Percentiles rank a stretch among this genome's conserved stretches.
phyloP scores from a whole-genome alignment of 352 stramenopile genomes.

The Phytopythium delawarense region DNA sequence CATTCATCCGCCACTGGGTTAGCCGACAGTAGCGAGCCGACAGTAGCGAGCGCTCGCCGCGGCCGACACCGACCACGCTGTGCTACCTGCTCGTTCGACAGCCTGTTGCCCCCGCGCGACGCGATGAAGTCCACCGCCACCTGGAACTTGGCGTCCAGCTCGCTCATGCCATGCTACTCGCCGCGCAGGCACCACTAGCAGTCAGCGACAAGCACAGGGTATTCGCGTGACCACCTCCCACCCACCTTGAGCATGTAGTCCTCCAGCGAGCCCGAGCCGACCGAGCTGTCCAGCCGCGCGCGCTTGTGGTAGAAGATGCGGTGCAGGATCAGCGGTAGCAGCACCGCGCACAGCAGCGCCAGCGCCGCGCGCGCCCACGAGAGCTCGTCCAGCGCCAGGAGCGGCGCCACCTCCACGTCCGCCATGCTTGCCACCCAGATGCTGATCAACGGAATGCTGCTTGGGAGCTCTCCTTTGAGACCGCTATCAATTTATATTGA shows the following conservation, averaged over 20 bases:
- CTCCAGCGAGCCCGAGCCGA: constrained; percentile 34
- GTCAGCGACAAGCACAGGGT: neutral
- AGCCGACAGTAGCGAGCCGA: neutral
- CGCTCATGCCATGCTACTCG: constrained; percentile 47
- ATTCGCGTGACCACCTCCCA: neutral
- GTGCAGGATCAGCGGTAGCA: constrained; percentile 51
- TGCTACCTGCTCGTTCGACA: constrained; percentile 63
- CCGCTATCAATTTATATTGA: too few species aligned
- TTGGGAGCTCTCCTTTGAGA: neutral
- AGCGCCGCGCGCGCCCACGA: constrained; percentile 35
- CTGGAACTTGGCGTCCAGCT: constrained; percentile 65
- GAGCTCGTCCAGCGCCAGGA: constrained; percentile 18
- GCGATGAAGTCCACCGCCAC: constrained; percentile 67
- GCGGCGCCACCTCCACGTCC: constrained; percentile 10
- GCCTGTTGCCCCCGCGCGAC: constrained; percentile 31
- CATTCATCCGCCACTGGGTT: neutral
- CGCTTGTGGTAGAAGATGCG: constrained; percentile 45
- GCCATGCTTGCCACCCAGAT: neutral
- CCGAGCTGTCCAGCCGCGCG: constrained; percentile 24
- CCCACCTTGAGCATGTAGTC: constrained; percentile 52
- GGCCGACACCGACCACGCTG: neutral
- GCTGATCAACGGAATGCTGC: neutral
- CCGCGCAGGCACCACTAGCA: constrained; percentile 6
- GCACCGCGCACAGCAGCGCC: constrained; percentile 23
- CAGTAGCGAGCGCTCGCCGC: neutral